These are phyloP conservation scores for Erythrophleum ivorense DNA, from an alignment of 331 rosid species.

Conservation along the genomic window DNA sequence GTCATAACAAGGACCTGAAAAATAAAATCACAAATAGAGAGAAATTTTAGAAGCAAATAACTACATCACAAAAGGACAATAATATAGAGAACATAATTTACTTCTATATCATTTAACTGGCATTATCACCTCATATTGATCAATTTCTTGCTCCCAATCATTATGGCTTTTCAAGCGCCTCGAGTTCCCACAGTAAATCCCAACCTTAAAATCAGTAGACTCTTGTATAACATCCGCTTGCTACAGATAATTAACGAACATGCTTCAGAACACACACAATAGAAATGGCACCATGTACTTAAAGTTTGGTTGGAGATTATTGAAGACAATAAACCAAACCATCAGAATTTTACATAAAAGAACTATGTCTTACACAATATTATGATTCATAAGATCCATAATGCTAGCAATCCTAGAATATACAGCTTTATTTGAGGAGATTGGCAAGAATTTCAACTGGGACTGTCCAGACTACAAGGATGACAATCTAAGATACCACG, in stretches of 20 bases:
- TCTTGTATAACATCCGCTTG: conserved; percentile 87
- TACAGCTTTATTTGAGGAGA: not conserved
- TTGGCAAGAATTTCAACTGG: not conserved
- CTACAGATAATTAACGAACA: conserved; percentile 48
- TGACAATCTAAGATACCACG: conserved; percentile 11
- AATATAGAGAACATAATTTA: conserved; percentile 21
- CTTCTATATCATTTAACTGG: conserved; percentile 31
- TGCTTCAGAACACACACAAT: conserved; percentile 33
- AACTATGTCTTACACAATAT: not conserved
- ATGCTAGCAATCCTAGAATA: conserved; percentile 14
- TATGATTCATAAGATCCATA: not conserved
- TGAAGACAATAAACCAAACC: conserved; percentile 20
- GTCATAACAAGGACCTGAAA: conserved; percentile 95
- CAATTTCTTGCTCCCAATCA: conserved; percentile 78
- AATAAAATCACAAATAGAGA: conserved; percentile 4
- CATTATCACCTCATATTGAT: conserved; percentile 71
- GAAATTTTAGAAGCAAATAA: conserved; percentile 31
- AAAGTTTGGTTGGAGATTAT: conserved; percentile 16
- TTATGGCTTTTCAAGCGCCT: conserved; percentile 61
- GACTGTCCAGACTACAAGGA: conserved; percentile 19
- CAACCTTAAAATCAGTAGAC: conserved; percentile 77
- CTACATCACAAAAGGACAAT: not conserved
- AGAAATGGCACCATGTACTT: conserved; percentile 2
- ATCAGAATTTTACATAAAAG: conserved; percentile 11
- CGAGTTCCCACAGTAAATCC: conserved; percentile 66